Base-by-base conservation (phyloP, 495 filamentous ascomycete genomes). In the Penicillium tannophilum region DNA sequence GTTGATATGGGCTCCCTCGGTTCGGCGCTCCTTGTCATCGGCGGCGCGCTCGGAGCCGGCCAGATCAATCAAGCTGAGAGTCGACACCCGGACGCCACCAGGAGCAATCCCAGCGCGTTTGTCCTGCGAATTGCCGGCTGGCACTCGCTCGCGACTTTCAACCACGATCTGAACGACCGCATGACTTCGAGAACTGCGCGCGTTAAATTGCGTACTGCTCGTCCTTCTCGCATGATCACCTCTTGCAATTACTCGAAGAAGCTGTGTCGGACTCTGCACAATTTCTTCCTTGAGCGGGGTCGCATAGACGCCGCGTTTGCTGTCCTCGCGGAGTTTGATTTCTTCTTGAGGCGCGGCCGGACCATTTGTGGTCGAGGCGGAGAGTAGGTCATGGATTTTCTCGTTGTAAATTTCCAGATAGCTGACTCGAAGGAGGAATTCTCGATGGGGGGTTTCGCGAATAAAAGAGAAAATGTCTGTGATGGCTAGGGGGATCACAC, bases 401-500 rank as follows among this genome's bases (percentile, higher is more conserved):
- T 98, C 94, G 68, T 98, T 98, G 77, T 98, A 98, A 46, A 98
- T 98, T 73, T 98, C 94, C 47, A 98, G 77, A 70, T 98, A 98
- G 79, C 94, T 98, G 65, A 98, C 95, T 54, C 94, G 90, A 52
- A 98, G 85, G 49, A 98, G 77, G 63, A 98, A 98, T 65, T 98
- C 94, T 56, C 95, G 82, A 51, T 92, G 89, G 0, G 94, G 95
- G 8, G 93, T 98, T 76, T 98, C 94, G 44, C 94, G 87, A 65
- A 98, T 98, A 73, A 93, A 98, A 0, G 95, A 97, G 72, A 98
- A 98, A 33, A 98, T 98, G 67, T 98, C 94, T 49, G 93, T 97
- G 64, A 98, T 97, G 53, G 94, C 94, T 23, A 98, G 80, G 10
- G 94, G 94, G 49, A 98, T 98, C 31, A 98, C 94, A 72, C 94